Evolutionary conservation across 2,329 filamentous ascomycete species (phyloP), one percentile per base, ranked within the genome.

Genomic region (Claviceps capensis): DNA sequence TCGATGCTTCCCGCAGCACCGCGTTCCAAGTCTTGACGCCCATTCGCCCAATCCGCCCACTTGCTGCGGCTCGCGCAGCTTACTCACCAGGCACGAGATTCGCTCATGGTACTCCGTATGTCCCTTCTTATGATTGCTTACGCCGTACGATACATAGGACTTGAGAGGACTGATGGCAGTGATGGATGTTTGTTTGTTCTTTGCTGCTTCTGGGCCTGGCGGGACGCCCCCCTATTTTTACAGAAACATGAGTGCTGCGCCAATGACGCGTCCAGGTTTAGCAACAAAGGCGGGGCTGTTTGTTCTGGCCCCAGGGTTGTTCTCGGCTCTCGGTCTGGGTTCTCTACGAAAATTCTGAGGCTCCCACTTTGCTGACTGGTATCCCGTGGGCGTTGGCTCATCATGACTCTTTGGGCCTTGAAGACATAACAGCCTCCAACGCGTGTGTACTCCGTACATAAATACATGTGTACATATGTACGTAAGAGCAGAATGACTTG

Each of bases 1-100:
- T 16, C 48, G 48, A 53, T 53, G 48, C 48, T 47, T 48, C 43
- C 48, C 44, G 52, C 42, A 23, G 47, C 43, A 43, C 23, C 36
- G n/a, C 49, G 48, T 37, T 50, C 48, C 17, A 42, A 9, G 40
- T 30, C 26, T 11, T 30, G 26, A 9, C 26, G 26, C 26, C 26
- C 26, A 30, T 30, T 30, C 26, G 26, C 26, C 26, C 26, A 26
- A 26, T 26, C 8, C 26, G 8, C 26, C 30, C 30, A 34, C 30
- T 34, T 11, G 30, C 30, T 34, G 30, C 8, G 42, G 42, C 13
- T 26, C 11, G 34, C 30, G 30, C 9, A 34, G 30, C 30, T 34
- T 7, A 23, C 23, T 6, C 23, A 7, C 7, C 9, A 13, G 13
- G 43, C 22, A 22, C 4, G 26, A 3, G 7, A 30, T 30, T 30